A percentile compares a stretch with the other conserved stretches of the same genome.
Conservation (phyloP, 83 land plant species). For the Thuja plicata region DNA sequence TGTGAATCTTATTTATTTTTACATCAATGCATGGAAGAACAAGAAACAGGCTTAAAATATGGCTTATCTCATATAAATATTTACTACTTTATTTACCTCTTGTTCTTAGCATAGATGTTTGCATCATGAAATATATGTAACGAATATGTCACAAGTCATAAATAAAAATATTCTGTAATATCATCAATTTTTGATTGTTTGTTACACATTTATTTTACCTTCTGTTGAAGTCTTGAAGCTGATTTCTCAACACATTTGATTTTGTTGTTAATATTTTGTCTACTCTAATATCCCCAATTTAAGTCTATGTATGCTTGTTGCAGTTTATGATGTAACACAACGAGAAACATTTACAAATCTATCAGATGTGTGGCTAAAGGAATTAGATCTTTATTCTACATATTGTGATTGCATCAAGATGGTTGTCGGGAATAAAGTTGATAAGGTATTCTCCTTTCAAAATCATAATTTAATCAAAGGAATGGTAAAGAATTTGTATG, state of each 20-base stretch:
- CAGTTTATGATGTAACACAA: conserved; percentile 96
- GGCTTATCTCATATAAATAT: neutral
- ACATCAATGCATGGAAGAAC: neutral
- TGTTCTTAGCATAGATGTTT: neutral
- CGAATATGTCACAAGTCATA: neutral
- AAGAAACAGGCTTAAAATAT: neutral
- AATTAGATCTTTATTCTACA: conserved; percentile 85
- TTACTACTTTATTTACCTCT: neutral
- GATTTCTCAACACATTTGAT: neutral
- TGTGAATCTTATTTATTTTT: neutral
- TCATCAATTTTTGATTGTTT: neutral
- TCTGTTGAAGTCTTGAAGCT: neutral
- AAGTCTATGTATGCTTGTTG: neutral
- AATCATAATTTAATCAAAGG: neutral
- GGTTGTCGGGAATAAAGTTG: conserved; percentile 97
- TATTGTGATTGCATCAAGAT: conserved; percentile 91
- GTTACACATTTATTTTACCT: neutral
- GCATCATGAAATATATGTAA: neutral
- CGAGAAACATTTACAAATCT: conserved; percentile 90
- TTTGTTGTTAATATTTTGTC: neutral
- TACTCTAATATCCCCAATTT: neutral
- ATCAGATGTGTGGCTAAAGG: conserved; percentile 94
- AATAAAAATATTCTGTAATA: neutral
- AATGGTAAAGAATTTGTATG: neutral
- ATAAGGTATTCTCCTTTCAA: conserved; percentile 54